Evolutionary conservation across 805 yeast genomes (phyloP).

Genomic region (Millerozyma miso): DNA sequence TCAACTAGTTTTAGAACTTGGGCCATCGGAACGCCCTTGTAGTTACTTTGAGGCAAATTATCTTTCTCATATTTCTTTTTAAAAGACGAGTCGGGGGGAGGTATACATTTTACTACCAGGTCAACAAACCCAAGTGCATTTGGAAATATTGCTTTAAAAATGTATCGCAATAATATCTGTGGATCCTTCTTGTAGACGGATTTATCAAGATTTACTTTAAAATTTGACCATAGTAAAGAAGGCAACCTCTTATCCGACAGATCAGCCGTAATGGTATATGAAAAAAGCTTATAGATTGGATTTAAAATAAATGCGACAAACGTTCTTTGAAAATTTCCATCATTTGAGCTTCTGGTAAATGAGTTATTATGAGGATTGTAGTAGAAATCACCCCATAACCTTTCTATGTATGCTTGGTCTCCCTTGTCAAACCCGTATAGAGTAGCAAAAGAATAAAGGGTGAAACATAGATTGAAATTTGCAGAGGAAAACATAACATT

Average conservation of each 20-base stretch:
- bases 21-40: slow-evolving; percentile 12
- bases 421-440: slow-evolving; percentile 27
- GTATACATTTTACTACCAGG: slow-evolving; percentile 28
- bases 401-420: slow-evolving; percentile 39
- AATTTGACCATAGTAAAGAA: slow-evolving; percentile 42
- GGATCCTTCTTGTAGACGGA: slow-evolving; percentile 49
- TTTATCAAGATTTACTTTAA: slow-evolving; percentile 43
- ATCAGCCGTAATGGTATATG: slow-evolving; percentile 54
- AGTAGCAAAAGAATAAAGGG: slow-evolving; percentile 59
- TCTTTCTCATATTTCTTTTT: slow-evolving; percentile 1
- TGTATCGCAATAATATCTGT: slow-evolving; percentile 50
- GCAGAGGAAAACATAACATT: slow-evolving; percentile 78
- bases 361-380: slow-evolving; percentile 40
- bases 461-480: slow-evolving; percentile 58
- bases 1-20: slow-evolving; percentile 51
- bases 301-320: slow-evolving; percentile 65
- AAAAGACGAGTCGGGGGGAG: slow-evolving; percentile 14
- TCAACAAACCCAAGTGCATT: slow-evolving; percentile 50
- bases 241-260: slow-evolving; percentile 35
- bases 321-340: slow-evolving; percentile 30
- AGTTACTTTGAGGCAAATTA: not conserved
- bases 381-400: slow-evolving; percentile 77
- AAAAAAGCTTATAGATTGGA: slow-evolving; percentile 75
- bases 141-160: slow-evolving; percentile 54
- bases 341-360: slow-evolving; percentile 36